Percentiles rank a stretch among this genome's conserved stretches.
phyloP scores from a whole-genome alignment of 345 rosid genomes.

The Atalantia buxifolia region DNA sequence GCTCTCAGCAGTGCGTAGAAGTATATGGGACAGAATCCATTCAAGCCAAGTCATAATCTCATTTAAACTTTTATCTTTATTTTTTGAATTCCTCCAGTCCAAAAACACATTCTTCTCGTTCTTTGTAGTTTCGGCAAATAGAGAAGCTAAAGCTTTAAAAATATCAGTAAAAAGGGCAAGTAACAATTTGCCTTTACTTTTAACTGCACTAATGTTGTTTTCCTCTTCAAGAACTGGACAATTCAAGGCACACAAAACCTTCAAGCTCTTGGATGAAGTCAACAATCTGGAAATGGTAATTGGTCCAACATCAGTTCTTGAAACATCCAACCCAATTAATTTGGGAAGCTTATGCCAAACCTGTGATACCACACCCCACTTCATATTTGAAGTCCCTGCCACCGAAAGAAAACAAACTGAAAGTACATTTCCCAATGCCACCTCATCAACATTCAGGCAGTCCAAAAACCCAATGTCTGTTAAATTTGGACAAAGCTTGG shows the following conservation, averaged over 20 bases:
- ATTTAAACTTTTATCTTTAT: slow-evolving; percentile 37
- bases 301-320: slow-evolving; percentile 70
- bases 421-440: slow-evolving; percentile 50
- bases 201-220: slow-evolving; percentile 36
- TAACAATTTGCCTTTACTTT: slow-evolving; percentile 59
- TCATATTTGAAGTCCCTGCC: slow-evolving; percentile 78
- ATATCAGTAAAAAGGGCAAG: slow-evolving; percentile 53
- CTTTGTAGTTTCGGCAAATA: slow-evolving; percentile 48
- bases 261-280: slow-evolving; percentile 57
- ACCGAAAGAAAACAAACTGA: slow-evolving; percentile 66
- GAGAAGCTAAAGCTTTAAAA: slow-evolving; percentile 53
- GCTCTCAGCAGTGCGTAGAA: slow-evolving; percentile 67
- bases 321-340: slow-evolving; percentile 68
- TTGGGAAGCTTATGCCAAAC: slow-evolving; percentile 70
- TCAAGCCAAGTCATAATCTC: slow-evolving; percentile 74
- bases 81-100: slow-evolving; percentile 51
- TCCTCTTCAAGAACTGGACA: slow-evolving; percentile 64
- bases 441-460: slow-evolving; percentile 64
- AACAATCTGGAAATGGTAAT: slow-evolving; percentile 61
- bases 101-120: slow-evolving; percentile 48
- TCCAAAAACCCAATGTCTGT: slow-evolving; percentile 70
- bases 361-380: slow-evolving; percentile 62
- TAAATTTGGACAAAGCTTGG: slow-evolving; percentile 57
- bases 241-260: slow-evolving; percentile 73
- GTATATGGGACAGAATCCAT: slow-evolving; percentile 72